Evolutionary conservation across 192 early-diverging fungal genomes (phyloP).

Genomic region (Rhizophagus sp.): DNA sequence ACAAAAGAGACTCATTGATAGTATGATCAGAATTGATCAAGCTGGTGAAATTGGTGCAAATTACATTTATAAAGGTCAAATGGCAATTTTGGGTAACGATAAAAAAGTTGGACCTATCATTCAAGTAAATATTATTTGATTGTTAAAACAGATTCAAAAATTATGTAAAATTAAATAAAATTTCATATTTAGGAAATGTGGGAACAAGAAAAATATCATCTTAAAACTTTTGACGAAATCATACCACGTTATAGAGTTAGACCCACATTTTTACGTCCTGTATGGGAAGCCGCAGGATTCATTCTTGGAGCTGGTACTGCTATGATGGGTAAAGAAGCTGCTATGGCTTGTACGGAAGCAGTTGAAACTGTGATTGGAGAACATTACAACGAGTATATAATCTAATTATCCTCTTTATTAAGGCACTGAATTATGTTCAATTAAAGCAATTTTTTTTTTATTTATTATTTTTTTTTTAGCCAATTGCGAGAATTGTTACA

Average conservation of each 20-base stretch:
- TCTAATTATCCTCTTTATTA: background rate
- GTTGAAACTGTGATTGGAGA: slow-evolving; percentile 95
- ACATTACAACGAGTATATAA: slow-evolving; percentile 90
- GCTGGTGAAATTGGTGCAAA: slow-evolving; percentile 96
- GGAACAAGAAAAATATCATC: slow-evolving; percentile 90
- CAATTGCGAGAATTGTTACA: slow-evolving; percentile 83
- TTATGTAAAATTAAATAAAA: too few species aligned
- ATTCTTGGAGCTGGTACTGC: slow-evolving; percentile 85
- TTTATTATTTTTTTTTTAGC: slow-evolving; percentile 18
- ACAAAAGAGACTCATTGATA: slow-evolving; percentile 61
- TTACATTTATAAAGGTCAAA: slow-evolving; percentile 95
- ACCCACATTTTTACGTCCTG: slow-evolving; percentile 79
- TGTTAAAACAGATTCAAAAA: background rate
- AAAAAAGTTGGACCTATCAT: slow-evolving; percentile 69
- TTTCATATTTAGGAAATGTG: slow-evolving; percentile 76
- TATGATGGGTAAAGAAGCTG: slow-evolving; percentile 88
- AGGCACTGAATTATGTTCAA: background rate
- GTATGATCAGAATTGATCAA: slow-evolving; percentile 94
- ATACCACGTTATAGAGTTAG: slow-evolving; percentile 77
- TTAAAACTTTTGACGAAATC: slow-evolving; percentile 76
- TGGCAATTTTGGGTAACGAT: slow-evolving; percentile 73
- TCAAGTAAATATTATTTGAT: slow-evolving; percentile 46
- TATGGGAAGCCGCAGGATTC: slow-evolving; percentile 88
- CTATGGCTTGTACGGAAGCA: slow-evolving; percentile 99
- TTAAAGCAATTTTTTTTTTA: too few species aligned